A percentile compares a stretch with the other conserved stretches of the same genome.
Conservation (phyloP, 345 rosid species). For the Bruguiera sexangula region DNA sequence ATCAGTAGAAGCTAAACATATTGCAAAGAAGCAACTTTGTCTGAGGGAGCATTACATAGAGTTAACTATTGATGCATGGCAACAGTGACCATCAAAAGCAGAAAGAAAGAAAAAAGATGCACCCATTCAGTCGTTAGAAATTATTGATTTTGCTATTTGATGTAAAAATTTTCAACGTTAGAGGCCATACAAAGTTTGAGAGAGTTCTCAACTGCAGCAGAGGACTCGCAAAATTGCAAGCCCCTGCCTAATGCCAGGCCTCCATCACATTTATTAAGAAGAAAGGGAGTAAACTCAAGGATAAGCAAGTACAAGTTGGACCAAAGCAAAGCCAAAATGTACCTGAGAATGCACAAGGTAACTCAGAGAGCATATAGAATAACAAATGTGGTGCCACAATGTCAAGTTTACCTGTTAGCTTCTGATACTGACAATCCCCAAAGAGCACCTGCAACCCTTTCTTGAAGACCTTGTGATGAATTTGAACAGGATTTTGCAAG, state of each 20-base stretch:
- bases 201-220: background rate
- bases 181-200: background rate
- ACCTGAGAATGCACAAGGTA: background rate
- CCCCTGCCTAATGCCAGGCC: background rate
- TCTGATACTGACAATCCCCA: slow-evolving; percentile 47
- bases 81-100: background rate
- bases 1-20: slow-evolving; percentile 10
- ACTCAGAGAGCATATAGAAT: background rate
- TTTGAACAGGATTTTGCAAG: slow-evolving; percentile 33
- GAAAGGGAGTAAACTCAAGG: background rate
- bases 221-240: background rate
- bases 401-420: slow-evolving; percentile 21
- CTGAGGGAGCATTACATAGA: background rate
- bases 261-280: background rate
- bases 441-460: slow-evolving; percentile 43
- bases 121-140: background rate
- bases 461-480: slow-evolving; percentile 38
- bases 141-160: no score
- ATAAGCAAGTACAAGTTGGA: background rate
- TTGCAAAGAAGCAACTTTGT: slow-evolving; percentile 4
- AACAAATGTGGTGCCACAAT: background rate
- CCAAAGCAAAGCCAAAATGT: background rate
- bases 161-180: no score
- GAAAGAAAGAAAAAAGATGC: background rate
- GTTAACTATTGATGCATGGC: background rate